Percentiles rank a stretch among this genome's conserved stretches.
Evolutionary conservation across 1,284 basidiomycete genomes (phyloP).

Genomic region (Ceratobasidium sp.): DNA sequence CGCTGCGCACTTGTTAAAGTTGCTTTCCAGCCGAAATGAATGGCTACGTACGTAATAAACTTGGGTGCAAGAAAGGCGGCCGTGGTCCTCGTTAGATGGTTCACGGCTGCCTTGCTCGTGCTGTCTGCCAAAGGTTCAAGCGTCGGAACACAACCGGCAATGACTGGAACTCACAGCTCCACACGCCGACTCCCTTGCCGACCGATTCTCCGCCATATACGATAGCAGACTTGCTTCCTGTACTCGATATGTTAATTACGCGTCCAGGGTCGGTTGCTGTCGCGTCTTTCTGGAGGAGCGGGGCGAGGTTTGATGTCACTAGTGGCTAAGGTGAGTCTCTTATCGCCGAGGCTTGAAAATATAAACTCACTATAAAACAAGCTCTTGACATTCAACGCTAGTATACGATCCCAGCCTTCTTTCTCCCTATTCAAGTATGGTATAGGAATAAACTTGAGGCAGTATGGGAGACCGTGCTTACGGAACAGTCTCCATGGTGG

Average conservation of each 20-base stretch:
- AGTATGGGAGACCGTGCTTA: not conserved
- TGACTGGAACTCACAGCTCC: conserved; percentile 74
- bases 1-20: not conserved
- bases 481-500: conserved; percentile 77
- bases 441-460: not conserved
- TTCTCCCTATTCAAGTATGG: not conserved
- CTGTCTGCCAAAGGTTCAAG: conserved; percentile 64
- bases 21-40: not conserved
- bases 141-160: not conserved
- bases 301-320: conserved; percentile 64
- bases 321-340: not conserved
- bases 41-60: conserved; percentile 71
- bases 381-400: conserved; percentile 86
- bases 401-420: conserved; percentile 84
- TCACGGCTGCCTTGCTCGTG: conserved; percentile 79
- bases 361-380: conserved; percentile 76
- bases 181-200: conserved; percentile 75
- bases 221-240: conserved; percentile 71
- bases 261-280: conserved; percentile 77
- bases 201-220: conserved; percentile 65
- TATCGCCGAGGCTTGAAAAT: not conserved
- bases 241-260: conserved; percentile 86
- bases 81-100: conserved; percentile 82
- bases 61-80: conserved; percentile 75
- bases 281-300: conserved; percentile 75